These are phyloP conservation scores for Magnolia sinica DNA, from an alignment of 164 flowering plant genomes.

Conservation along the genomic window DNA sequence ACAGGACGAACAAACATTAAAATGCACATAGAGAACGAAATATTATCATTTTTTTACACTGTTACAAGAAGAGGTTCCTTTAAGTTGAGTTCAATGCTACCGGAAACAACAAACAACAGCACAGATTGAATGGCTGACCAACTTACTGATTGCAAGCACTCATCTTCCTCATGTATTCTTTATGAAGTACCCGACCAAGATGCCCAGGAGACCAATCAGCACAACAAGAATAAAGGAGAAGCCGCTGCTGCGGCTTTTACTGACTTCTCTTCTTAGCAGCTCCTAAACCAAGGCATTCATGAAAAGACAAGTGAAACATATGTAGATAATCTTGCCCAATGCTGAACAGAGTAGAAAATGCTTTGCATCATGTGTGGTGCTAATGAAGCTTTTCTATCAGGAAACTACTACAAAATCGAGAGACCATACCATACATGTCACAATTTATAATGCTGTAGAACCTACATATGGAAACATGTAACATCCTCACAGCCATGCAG, in stretches of 20 bases:
- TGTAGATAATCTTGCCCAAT: no score
- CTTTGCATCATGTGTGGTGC: no score
- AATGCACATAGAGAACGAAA: not conserved
- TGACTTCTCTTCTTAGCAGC: slow-evolving; percentile 44
- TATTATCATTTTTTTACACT: not conserved
- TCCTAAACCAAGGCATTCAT: slow-evolving; percentile 32
- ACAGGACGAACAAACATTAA: not conserved
- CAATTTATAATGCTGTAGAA: not conserved
- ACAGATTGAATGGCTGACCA: slow-evolving; percentile 1
- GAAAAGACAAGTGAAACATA: no score
- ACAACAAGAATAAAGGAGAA: slow-evolving; percentile 38
- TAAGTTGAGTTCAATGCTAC: not conserved
- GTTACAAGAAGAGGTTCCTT: not conserved
- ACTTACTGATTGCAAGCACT: not conserved
- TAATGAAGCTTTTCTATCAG: no score
- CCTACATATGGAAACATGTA: not conserved
- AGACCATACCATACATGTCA: not conserved
- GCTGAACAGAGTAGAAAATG: no score
- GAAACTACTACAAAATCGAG: no score
- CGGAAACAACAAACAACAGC: not conserved
- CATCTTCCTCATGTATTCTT: slow-evolving; percentile 25
- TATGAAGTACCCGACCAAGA: slow-evolving; percentile 45
- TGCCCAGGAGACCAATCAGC: slow-evolving; percentile 47
- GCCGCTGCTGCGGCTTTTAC: slow-evolving; percentile 36
- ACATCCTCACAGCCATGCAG: not conserved